Percentiles rank a stretch among this genome's conserved stretches.
Evolutionary conservation across 768 basidiomycete genomes (phyloP).

Genomic region (Xerocomellus dryophilus): DNA sequence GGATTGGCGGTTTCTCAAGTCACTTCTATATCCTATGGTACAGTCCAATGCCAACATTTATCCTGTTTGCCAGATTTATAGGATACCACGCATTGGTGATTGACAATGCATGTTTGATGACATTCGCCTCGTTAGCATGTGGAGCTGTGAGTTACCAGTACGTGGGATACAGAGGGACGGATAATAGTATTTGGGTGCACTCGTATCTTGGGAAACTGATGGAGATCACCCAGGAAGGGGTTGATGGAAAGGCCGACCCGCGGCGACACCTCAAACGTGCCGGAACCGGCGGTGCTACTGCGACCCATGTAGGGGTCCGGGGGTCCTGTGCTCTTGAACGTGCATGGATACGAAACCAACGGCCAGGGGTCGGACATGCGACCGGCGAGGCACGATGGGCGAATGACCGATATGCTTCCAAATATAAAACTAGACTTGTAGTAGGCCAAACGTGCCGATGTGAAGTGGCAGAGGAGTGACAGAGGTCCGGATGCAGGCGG

Average conservation of each 20-base stretch:
- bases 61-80: no score
- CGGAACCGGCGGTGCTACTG: constrained; percentile 8
- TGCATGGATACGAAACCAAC: constrained; percentile 9
- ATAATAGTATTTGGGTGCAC: no score
- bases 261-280: background rate
- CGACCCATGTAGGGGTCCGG: background rate
- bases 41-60: no score
- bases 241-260: no score
- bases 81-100: no score
- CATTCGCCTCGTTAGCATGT: background rate
- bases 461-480: constrained; percentile 24
- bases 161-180: no score
- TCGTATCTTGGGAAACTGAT: background rate
- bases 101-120: background rate
- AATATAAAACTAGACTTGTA: background rate
- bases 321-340: background rate
- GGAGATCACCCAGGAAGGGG: background rate
- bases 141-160: no score
- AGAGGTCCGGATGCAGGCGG: constrained; percentile 29
- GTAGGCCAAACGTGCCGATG: background rate
- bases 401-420: background rate
- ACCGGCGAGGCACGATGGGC: background rate
- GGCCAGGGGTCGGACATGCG: no score
- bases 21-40: no score
- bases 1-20: no score